Conservation (phyloP, 306 rosid species). For the Prinsepia uniflora region DNA sequence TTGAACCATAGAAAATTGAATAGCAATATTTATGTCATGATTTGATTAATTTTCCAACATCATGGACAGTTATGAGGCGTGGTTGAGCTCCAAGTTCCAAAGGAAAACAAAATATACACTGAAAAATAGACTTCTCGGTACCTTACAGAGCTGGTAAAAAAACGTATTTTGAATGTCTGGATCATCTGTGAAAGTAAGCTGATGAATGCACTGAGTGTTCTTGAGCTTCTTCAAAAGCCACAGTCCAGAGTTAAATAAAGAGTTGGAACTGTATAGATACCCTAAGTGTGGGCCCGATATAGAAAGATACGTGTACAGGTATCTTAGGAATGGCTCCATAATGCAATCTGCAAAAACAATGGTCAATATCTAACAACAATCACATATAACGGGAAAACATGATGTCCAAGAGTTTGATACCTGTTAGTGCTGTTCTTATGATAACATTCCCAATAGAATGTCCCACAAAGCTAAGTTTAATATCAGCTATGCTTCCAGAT, state of each 20-base stretch:
- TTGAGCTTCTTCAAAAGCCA: constrained; percentile 91
- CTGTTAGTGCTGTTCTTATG: constrained; percentile 85
- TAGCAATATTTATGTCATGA: background rate
- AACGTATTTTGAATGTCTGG: constrained; percentile 84
- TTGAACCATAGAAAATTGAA: background rate
- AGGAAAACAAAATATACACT: background rate
- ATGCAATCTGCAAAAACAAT: constrained; percentile 61
- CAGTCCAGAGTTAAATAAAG: constrained; percentile 86
- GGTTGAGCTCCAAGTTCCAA: background rate
- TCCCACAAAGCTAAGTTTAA: constrained; percentile 88
- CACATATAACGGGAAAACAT: constrained; percentile 18
- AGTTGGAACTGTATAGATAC: constrained; percentile 91
- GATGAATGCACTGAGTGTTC: constrained; percentile 88
- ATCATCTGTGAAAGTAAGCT: constrained; percentile 88
- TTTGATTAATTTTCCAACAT: constrained; percentile 3
- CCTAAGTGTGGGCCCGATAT: constrained; percentile 98
- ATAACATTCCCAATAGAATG: constrained; percentile 96
- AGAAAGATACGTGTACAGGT: constrained; percentile 74
- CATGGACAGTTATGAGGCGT: background rate
- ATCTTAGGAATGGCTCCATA: constrained; percentile 74
- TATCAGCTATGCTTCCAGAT: constrained; percentile 55
- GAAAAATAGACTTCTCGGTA: constrained; percentile 27
- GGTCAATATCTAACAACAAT: constrained; percentile 29
- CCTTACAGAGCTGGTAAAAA: constrained; percentile 80
- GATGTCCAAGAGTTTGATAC: constrained; percentile 34